phyloP scores from a whole-genome alignment of 2,329 filamentous ascomycete genomes.

The Talaromyces sp. region DNA sequence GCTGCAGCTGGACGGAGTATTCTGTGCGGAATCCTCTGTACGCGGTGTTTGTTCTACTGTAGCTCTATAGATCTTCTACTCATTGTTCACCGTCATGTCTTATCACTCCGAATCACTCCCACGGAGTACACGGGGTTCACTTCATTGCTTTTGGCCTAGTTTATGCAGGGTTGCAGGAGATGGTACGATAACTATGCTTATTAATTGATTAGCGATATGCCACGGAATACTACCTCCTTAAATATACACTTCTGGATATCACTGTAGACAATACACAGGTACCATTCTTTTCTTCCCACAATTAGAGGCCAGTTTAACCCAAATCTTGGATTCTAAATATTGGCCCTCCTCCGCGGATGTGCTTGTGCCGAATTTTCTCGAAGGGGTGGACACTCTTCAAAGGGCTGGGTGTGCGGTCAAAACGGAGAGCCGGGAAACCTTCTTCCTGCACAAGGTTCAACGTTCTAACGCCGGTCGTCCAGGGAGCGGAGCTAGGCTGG shows the following conservation, averaged over 20 bases:
- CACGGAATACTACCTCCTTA: background rate
- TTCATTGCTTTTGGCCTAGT: background rate
- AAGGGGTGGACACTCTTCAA: slow-evolving; percentile 20
- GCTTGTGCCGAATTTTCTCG: slow-evolving; percentile 27
- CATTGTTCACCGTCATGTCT: slow-evolving; percentile 1
- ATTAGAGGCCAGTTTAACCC: background rate
- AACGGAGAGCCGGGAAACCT: slow-evolving; percentile 12
- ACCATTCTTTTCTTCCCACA: background rate
- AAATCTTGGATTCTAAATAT: background rate
- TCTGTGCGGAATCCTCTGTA: background rate
- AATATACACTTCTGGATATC: too few species aligned
- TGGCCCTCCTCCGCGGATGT: slow-evolving; percentile 10
- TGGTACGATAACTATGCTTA: background rate
- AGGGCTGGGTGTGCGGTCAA: background rate
- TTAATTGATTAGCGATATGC: background rate
- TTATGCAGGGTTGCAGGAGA: background rate
- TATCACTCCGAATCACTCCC: too few species aligned
- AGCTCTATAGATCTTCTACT: too few species aligned
- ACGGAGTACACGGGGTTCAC: background rate
- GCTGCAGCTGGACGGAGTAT: slow-evolving; percentile 1
- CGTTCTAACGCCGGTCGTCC: slow-evolving; percentile 12
- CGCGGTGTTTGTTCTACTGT: too few species aligned
- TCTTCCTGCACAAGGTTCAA: slow-evolving; percentile 17
- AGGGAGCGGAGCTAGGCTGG: slow-evolving; percentile 9
- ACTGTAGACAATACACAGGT: too few species aligned